Conservation (phyloP, 768 basidiomycete species). For the Neoboletus subvelutipes region DNA sequence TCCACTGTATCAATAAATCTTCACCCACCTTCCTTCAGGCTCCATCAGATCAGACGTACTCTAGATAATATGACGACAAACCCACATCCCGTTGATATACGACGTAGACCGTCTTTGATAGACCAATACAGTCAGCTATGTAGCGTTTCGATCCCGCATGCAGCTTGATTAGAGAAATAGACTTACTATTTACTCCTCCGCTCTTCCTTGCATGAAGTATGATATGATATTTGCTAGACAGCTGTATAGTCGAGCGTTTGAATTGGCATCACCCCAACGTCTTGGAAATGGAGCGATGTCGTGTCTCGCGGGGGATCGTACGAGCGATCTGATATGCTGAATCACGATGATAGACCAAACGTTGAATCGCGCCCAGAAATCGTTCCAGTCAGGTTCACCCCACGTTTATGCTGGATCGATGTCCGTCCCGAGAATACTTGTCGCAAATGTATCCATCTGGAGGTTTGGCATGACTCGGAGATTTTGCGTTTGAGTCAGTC, state of each 20-base stretch:
- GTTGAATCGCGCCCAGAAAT: neutral
- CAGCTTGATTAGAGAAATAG: too few relatives aligned
- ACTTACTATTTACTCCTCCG: too few relatives aligned
- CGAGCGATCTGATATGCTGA: too few relatives aligned
- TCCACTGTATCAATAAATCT: neutral
- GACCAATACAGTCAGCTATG: neutral
- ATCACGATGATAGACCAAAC: neutral
- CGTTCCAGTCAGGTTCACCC: neutral
- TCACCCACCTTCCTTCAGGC: neutral
- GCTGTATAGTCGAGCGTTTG: too few relatives aligned
- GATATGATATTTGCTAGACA: too few relatives aligned
- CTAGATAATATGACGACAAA: too few relatives aligned
- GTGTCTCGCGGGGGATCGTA: neutral
- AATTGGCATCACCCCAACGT: too few relatives aligned
- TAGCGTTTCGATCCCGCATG: too few relatives aligned
- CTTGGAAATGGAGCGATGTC: neutral
- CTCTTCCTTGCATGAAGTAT: too few relatives aligned
- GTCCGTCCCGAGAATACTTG: slow-evolving; percentile 11
- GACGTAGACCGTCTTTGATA: neutral
- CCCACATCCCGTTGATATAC: too few relatives aligned
- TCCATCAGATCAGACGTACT: neutral
- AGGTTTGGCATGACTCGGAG: too few relatives aligned
- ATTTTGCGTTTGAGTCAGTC: neutral
- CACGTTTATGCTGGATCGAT: neutral
- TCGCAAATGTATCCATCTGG: neutral